phyloP scores from a whole-genome alignment of 768 basidiomycete genomes.

The Tylopilus sp. region DNA sequence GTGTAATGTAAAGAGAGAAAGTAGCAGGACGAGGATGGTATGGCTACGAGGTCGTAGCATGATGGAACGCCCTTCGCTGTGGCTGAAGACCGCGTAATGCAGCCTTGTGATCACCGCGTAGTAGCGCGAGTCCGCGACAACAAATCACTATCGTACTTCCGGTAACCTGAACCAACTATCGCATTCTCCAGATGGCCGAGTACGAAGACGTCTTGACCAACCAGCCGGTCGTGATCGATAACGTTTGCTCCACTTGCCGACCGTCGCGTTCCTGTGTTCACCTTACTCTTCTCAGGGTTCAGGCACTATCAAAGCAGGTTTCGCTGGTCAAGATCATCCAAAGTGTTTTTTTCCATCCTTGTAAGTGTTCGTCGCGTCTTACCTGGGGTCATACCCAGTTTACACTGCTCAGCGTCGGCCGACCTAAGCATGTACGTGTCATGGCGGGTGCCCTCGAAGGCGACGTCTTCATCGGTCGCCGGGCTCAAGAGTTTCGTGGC shows the following conservation, averaged over 20 bases:
- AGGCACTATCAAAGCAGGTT: constrained; percentile 98
- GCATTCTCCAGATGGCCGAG: constrained; percentile 59
- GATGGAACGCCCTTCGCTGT: constrained; percentile 9
- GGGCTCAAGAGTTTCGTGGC: constrained; percentile 94
- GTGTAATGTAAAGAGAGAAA: constrained; percentile 16
- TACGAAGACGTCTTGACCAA: constrained; percentile 95
- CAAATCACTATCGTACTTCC: constrained; percentile 1
- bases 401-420: constrained; percentile 66
- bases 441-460: constrained; percentile 98
- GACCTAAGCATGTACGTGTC: constrained; percentile 96
- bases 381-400: constrained; percentile 22
- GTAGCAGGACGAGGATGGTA: constrained; percentile 12
- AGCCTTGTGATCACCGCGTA: constrained; percentile 1
- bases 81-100: constrained; percentile 11
- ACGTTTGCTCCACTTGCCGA: constrained; percentile 51
- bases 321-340: constrained; percentile 97
- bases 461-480: constrained; percentile 92
- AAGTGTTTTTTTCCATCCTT: constrained; percentile 99
- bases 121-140: constrained; percentile 3
- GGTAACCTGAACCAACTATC: constrained; percentile 5
- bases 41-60: constrained; percentile 17
- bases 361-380: constrained; percentile 54
- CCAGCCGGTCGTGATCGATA: constrained; percentile 99
- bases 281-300: constrained; percentile 67
- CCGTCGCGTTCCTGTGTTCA: constrained; percentile 25